These are phyloP conservation scores for Cyclotella cryptica DNA, from an alignment of 108 stramenopile genomes.

Conservation along the genomic window DNA sequence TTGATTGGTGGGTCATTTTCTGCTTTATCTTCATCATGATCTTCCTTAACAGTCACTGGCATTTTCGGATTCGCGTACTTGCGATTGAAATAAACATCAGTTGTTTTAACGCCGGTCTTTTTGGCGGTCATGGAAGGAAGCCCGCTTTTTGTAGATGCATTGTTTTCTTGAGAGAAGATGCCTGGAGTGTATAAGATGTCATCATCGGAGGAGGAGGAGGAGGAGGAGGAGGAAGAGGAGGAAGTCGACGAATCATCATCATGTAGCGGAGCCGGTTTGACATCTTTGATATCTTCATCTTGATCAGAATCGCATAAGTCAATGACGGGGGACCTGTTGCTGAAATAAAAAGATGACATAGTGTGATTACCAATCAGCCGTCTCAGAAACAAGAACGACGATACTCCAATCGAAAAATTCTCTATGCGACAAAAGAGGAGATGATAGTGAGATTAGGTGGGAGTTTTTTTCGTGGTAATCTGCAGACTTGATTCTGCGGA, in stretches of 20 bases:
- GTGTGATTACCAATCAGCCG: no score
- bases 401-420: no score
- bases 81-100: background rate
- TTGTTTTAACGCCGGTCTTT: background rate
- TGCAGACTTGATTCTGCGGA: no score
- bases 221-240: constrained; percentile 38
- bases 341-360: no score
- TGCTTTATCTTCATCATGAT: background rate
- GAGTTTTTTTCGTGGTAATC: no score
- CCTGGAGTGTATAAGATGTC: constrained; percentile 1
- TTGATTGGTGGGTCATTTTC: background rate
- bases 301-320: constrained; percentile 44
- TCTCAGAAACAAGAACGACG: no score
- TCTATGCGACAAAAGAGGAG: no score
- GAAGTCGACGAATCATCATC: constrained; percentile 22
- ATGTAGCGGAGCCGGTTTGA: background rate
- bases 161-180: constrained; percentile 13
- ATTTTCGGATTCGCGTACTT: background rate
- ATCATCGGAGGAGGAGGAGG: constrained; percentile 34
- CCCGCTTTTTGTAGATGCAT: background rate
- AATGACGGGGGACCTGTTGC: constrained; percentile 31
- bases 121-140: background rate
- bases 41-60: background rate
- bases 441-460: no score
- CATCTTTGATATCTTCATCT: constrained; percentile 13